These are phyloP conservation scores for Colletotrichum filicis DNA, from an alignment of 2,329 filamentous ascomycete genomes.

Conservation along the genomic window DNA sequence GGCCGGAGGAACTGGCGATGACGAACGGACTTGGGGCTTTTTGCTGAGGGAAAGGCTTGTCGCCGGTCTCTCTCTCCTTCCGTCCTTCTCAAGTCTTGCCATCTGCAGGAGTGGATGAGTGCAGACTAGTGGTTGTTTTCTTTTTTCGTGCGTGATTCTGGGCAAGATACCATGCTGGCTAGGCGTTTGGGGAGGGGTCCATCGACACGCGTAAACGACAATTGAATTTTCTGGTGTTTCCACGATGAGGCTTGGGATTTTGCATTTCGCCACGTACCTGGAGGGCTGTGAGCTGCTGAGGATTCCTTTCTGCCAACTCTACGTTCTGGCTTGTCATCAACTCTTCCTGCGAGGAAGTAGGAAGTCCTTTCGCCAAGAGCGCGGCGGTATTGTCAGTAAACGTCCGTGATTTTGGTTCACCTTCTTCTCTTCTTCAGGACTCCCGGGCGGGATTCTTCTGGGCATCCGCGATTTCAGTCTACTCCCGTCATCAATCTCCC, in stretches of 20 bases:
- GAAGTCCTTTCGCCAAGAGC: background rate
- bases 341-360: background rate
- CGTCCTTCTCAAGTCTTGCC: background rate
- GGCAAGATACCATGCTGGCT: slow-evolving; percentile 26
- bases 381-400: background rate
- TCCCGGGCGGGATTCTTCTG: background rate
- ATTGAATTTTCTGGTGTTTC: slow-evolving; percentile 1
- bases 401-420: background rate
- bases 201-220: background rate
- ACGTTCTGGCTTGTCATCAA: background rate
- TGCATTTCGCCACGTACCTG: background rate
- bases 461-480: background rate
- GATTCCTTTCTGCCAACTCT: background rate
- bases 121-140: background rate
- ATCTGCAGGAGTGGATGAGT: background rate
- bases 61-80: background rate
- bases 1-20: background rate
- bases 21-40: background rate
- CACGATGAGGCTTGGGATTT: background rate
- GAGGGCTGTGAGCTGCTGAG: background rate
- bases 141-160: background rate
- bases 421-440: background rate
- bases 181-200: slow-evolving; percentile 9
- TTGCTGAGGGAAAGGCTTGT: background rate
- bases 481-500: background rate